Evolutionary conservation across 495 filamentous ascomycete species (phyloP), one percentile per base, ranked within the genome.

Genomic region (Xylaria palmicola): DNA sequence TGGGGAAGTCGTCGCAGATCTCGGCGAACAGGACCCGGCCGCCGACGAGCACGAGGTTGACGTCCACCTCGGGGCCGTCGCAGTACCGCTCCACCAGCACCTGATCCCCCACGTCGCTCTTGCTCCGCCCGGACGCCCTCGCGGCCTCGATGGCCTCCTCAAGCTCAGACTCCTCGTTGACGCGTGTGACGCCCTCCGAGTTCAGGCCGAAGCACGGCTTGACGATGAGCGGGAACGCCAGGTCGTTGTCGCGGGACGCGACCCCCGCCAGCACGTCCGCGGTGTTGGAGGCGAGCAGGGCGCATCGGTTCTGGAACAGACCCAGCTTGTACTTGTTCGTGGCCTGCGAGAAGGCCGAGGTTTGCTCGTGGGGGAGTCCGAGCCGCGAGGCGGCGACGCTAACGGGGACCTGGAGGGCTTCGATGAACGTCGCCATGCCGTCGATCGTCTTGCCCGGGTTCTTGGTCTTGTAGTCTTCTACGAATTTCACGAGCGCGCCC

Each of bases 1-100:
- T 78, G 13, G 82, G 82, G 30, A 83, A 79, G 56, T 84, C 80
- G 53, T 84, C 82, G 1, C 71, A 73, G 29, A 81, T 69, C 58
- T 85, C 82, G 58, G 55, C 75, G 62, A 83, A 83, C 1, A 83
- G 57, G 9, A 83, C 40, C 37, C 84, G 74, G 26, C 80, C 80
- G 51, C 82, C 73, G 1, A 72, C 63, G 3, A 85, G 65, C 2
- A 82, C 70, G 43, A 84, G 71, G 62, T 84, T 85, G 51, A 70
- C 77, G 57, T 85, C 82, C 13, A 85, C 77, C 62, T 85, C 82
- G 0, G 82, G 82, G 0, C 82, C 72, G 29, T 65, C 63, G 50
- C 70, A 69, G 32, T 68, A 69, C 22, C 34, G 51, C 36, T 70
- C 68, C 45, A 70, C 63, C 29, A 67, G 57, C 15, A 70, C 63